phyloP scores from a whole-genome alignment of 2,329 filamentous ascomycete species.

The Pyricularia grisea region DNA sequence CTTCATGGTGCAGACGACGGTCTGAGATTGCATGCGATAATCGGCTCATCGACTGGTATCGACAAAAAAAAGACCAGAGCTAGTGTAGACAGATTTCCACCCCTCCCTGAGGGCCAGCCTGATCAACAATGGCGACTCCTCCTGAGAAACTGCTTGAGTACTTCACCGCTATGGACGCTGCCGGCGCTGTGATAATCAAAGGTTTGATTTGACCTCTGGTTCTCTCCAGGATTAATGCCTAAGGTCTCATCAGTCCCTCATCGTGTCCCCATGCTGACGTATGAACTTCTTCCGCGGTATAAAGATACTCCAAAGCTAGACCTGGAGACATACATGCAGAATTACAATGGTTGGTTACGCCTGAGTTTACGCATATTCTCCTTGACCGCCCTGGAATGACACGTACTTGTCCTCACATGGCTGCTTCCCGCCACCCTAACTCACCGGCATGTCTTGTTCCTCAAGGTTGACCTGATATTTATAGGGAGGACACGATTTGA shows the following conservation, averaged over 20 bases:
- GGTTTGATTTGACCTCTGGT: constrained; percentile 22
- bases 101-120: background rate
- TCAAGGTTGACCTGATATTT: background rate
- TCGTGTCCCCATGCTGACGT: background rate
- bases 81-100: background rate
- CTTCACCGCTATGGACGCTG: constrained; percentile 35
- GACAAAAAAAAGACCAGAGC: background rate
- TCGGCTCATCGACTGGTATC: background rate
- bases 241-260: too few species aligned
- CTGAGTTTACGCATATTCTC: background rate
- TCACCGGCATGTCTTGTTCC: background rate
- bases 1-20: background rate
- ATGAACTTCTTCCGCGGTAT: background rate
- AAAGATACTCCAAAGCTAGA: constrained; percentile 79
- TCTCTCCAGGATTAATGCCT: constrained; percentile 5
- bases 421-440: background rate
- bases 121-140: constrained; percentile 26
- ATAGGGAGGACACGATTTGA: constrained; percentile 72
- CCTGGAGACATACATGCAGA: constrained; percentile 80
- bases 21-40: background rate
- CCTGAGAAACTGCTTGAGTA: constrained; percentile 23
- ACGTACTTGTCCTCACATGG: constrained; percentile 1
- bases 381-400: background rate
- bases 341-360: constrained; percentile 62
- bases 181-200: constrained; percentile 36